These are phyloP conservation scores for Diddensiella santjacobensis DNA, from an alignment of 805 yeast species.

Conservation along the genomic window DNA sequence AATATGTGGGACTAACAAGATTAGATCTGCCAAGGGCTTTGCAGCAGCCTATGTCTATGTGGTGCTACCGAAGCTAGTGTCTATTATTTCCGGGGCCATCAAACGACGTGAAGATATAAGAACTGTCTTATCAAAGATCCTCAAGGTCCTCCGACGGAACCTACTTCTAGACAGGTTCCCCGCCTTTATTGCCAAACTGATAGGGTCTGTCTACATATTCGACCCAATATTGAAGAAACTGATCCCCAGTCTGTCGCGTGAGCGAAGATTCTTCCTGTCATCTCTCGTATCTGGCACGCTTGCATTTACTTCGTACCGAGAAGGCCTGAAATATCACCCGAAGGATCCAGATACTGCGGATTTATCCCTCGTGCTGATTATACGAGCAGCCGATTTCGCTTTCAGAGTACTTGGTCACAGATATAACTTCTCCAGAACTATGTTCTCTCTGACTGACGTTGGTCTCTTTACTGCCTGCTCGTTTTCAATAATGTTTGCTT, in stretches of 20 bases:
- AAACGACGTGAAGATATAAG: slow-evolving; percentile 1
- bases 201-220: slow-evolving; percentile 12
- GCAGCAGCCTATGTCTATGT: slow-evolving; percentile 20
- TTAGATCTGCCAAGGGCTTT: slow-evolving; percentile 16
- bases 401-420: slow-evolving; percentile 8
- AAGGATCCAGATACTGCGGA: slow-evolving; percentile 18
- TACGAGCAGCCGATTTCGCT: slow-evolving; percentile 20
- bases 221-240: slow-evolving; percentile 8
- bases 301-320: slow-evolving; percentile 13
- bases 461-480: slow-evolving; percentile 21
- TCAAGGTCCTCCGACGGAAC: slow-evolving; percentile 11
- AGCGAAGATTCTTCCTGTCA: slow-evolving; percentile 11
- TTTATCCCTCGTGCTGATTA: slow-evolving; percentile 15
- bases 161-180: slow-evolving; percentile 20
- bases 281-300: slow-evolving; percentile 14
- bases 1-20: neutral
- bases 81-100: slow-evolving; percentile 14
- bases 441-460: slow-evolving; percentile 12
- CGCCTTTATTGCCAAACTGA: slow-evolving; percentile 19
- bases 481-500: slow-evolving; percentile 29
- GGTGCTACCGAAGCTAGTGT: slow-evolving; percentile 16
- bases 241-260: neutral
- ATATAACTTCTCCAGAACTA: neutral
- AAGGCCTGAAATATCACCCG: slow-evolving; percentile 7
- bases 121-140: slow-evolving; percentile 6